Conservation (phyloP, 108 stramenopile species). For the Conticribra weissflogii region DNA sequence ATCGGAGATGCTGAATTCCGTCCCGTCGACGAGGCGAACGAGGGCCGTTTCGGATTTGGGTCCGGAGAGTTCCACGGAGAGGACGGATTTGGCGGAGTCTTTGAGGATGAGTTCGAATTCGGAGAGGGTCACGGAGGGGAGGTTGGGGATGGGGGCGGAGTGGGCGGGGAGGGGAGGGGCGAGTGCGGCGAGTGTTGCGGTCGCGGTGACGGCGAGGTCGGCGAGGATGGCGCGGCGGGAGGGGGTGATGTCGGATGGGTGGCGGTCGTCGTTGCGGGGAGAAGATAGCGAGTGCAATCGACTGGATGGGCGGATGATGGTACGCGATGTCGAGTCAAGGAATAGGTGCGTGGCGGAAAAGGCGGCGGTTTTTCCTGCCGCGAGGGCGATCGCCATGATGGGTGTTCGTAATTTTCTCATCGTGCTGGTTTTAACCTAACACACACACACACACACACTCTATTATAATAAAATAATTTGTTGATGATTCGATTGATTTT, state of each 20-base stretch:
- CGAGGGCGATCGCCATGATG: background rate
- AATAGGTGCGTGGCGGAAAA: background rate
- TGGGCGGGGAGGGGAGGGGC: slow-evolving; percentile 7
- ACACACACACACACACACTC: too few species aligned
- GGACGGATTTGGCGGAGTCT: slow-evolving; percentile 66
- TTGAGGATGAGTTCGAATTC: slow-evolving; percentile 75
- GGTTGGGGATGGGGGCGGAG: slow-evolving; percentile 30
- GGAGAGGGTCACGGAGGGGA: slow-evolving; percentile 72
- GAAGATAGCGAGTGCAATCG: background rate
- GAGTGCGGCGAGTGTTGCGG: background rate
- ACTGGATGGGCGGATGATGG: background rate
- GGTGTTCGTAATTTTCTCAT: background rate
- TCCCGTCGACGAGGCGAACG: slow-evolving; percentile 80
- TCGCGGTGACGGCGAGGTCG: background rate
- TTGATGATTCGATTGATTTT: too few species aligned
- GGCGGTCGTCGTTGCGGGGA: background rate
- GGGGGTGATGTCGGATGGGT: background rate
- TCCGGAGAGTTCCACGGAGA: slow-evolving; percentile 77
- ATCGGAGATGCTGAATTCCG: slow-evolving; percentile 75
- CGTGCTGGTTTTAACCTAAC: too few species aligned
- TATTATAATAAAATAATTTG: too few species aligned
- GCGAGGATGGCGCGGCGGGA: background rate
- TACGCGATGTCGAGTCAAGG: too few species aligned
- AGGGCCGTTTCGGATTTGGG: slow-evolving; percentile 67
- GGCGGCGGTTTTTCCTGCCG: background rate